Evolutionary conservation across 2,329 filamentous ascomycete genomes (phyloP).

Genomic region (Diaporthe sp.): DNA sequence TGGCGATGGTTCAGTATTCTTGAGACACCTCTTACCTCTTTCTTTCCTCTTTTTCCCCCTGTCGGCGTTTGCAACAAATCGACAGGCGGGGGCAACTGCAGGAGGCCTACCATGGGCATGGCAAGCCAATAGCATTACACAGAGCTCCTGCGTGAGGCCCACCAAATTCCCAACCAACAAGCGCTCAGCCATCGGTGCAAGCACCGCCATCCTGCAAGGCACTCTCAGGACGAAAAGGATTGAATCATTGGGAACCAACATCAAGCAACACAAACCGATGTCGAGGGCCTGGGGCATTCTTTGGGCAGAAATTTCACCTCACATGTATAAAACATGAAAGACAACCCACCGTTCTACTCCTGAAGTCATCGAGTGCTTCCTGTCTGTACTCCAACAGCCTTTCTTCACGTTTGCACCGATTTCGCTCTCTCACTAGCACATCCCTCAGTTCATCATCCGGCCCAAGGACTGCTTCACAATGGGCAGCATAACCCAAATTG

Average conservation of each 20-base stretch:
- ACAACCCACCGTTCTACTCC: neutral
- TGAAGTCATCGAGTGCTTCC: neutral
- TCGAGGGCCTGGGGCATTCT: neutral
- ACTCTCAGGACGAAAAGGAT: neutral
- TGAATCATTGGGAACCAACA: neutral
- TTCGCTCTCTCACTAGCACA: too few relatives aligned
- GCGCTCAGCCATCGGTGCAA: neutral
- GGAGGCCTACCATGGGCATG: conserved; percentile 10
- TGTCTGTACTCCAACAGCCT: neutral
- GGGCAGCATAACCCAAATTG: neutral
- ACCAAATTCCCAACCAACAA: neutral
- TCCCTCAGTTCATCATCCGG: neutral
- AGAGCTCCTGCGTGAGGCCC: neutral
- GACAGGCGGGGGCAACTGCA: neutral
- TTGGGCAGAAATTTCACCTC: neutral
- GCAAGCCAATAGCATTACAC: neutral
- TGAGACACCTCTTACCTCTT: neutral
- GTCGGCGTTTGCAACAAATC: neutral
- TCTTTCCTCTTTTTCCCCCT: neutral
- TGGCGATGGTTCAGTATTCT: neutral
- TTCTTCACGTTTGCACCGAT: neutral
- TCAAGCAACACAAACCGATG: neutral
- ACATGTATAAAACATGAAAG: neutral
- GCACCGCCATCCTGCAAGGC: neutral
- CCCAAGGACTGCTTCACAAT: neutral